Percentiles rank a stretch among this genome's conserved stretches.
Conservation (phyloP, 1,284 basidiomycete species). For the Leccinum insolens region DNA sequence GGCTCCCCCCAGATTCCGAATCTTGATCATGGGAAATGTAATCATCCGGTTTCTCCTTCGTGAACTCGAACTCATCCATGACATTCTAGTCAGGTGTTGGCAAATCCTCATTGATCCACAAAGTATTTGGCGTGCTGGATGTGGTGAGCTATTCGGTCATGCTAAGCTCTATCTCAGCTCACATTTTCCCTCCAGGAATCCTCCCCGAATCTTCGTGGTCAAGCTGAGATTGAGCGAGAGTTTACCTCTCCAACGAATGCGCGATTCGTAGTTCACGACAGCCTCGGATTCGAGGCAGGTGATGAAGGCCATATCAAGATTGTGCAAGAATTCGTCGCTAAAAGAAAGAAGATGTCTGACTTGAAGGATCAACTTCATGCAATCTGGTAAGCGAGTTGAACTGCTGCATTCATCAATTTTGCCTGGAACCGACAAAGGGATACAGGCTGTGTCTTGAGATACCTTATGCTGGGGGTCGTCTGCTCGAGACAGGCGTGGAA, state of each 20-base stretch:
- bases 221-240: constrained; percentile 16
- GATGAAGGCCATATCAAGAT: constrained; percentile 1
- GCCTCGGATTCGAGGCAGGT: neutral
- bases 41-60: too few relatives aligned
- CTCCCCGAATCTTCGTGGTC: too few relatives aligned
- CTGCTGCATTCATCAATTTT: rapidly evolving
- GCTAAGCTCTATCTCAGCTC: too few relatives aligned
- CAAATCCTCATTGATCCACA: too few relatives aligned
- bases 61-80: too few relatives aligned
- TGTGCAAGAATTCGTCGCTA: constrained; percentile 9
- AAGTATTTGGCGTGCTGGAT: too few relatives aligned
- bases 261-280: constrained; percentile 23
- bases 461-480: constrained; percentile 17
- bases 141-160: too few relatives aligned
- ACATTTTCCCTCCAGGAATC: too few relatives aligned
- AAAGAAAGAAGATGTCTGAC: neutral
- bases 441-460: constrained; percentile 20
- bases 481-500: constrained; percentile 19
- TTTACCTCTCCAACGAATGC: constrained; percentile 11
- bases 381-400: constrained; percentile 10
- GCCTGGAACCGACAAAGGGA: neutral
- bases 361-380: constrained; percentile 19
- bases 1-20: too few relatives aligned
- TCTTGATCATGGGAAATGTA: too few relatives aligned
- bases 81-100: too few relatives aligned